Evolutionary conservation across 352 stramenopile species (phyloP), one percentile per base, ranked within the genome.

Genomic region (Phytophthora pinifolia): DNA sequence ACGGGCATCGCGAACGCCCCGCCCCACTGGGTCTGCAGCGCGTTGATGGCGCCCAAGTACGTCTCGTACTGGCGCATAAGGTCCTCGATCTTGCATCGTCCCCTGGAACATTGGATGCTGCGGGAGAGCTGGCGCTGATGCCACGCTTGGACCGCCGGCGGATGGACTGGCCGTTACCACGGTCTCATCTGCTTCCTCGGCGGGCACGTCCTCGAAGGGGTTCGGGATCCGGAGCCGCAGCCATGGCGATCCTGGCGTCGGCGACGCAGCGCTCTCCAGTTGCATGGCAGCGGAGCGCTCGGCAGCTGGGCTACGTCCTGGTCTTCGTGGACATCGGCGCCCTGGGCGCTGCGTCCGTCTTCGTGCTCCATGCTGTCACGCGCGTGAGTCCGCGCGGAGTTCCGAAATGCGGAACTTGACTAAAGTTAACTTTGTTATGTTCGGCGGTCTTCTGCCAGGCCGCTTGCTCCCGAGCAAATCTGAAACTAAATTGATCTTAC

Each of bases 351-450:
- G 25, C 8, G 3, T 0, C 8, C 17, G n/a, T 38, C 43, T 49
- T 39, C 29, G 12, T 30, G 29, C 27, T 49, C 30, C 43, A 49
- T 49, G 31, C 4, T 14, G 15, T 41, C 45, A 42, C 45, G 45
- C 39, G 39, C 39, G 17, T 14, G 20, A 34, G 6, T 14, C 20
- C 8, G 22, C 39, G 39, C 22, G 39, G 39, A 46, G 39, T 14
- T 46, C 18, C n/a, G 42, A 22, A 8, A 15, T 42, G 32, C 25
- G 25, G 25, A 29, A 42, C 42, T 31, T 30, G 32, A 34, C 45
- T 52, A 32, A 52, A 52, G 45, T 42, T 52, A 52, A 52, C 45
- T 52, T 46, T 46, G 31, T 29, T 8, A 34, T 52, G n/a, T 17
- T 38, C 43, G 6, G 15, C 15, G 43, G 17, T 30, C 45, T n/a